These are phyloP conservation scores for Termitomyces sp. DNA, from an alignment of 768 basidiomycete genomes.

Conservation along the genomic window DNA sequence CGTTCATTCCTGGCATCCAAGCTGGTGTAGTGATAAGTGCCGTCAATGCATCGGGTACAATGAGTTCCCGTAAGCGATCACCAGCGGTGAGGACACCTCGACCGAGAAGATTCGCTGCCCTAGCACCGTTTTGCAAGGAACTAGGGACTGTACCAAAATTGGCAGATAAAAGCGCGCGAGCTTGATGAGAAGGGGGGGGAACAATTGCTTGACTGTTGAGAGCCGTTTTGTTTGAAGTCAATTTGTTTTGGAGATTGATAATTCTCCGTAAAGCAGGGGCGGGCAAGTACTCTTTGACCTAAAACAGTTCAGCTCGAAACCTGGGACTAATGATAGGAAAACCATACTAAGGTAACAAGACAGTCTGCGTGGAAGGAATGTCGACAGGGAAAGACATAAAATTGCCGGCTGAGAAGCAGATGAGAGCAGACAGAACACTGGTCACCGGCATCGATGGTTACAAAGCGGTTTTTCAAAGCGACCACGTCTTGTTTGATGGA, in stretches of 20 bases:
- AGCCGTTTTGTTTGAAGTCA: conserved; percentile 51
- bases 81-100: conserved; percentile 84
- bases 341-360: conserved; percentile 83
- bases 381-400: conserved; percentile 98
- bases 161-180: conserved; percentile 67
- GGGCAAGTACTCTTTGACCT: conserved; percentile 93
- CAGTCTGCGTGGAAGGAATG: conserved; percentile 98
- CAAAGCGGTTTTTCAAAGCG: conserved; percentile 80
- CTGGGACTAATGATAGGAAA: not conserved
- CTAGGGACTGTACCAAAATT: conserved; percentile 53
- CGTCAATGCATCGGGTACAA: conserved; percentile 90
- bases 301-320: conserved; percentile 11
- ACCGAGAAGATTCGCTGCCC: conserved; percentile 64
- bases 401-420: conserved; percentile 80
- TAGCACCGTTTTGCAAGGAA: conserved; percentile 57
- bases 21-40: conserved; percentile 72
- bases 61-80: conserved; percentile 85
- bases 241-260: conserved; percentile 76
- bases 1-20: conserved; percentile 72
- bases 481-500: conserved; percentile 90
- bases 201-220: conserved; percentile 13
- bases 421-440: conserved; percentile 78
- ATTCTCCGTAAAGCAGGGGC: conserved; percentile 80
- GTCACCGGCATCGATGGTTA: conserved; percentile 86
- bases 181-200: conserved; percentile 31